Conservation (phyloP, 257 asterid species). For the Prunella vulgaris region DNA sequence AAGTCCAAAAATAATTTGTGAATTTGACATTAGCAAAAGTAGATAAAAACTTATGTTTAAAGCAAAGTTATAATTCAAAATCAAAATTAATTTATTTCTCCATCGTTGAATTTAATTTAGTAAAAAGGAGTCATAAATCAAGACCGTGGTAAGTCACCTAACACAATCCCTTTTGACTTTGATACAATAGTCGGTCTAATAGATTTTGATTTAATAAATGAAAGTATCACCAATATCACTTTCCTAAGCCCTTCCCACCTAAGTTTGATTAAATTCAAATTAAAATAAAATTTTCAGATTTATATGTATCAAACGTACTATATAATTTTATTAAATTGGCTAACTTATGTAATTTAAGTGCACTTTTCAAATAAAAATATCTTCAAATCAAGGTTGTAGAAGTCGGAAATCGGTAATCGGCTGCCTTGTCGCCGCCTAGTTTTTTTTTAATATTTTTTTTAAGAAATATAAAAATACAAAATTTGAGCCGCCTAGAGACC, state of each 20-base stretch:
- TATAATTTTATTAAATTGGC: too few relatives aligned
- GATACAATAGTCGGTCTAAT: conserved; percentile 29
- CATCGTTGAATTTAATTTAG: not conserved
- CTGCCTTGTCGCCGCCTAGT: too few relatives aligned
- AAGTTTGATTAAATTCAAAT: too few relatives aligned
- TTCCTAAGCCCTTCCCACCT: conserved; percentile 21
- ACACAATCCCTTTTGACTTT: conserved; percentile 34
- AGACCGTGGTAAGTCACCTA: conserved; percentile 41
- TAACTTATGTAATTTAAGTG: too few relatives aligned
- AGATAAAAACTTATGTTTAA: not conserved
- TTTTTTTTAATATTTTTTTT: too few relatives aligned
- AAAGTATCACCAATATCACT: conserved; percentile 13
- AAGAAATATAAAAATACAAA: too few relatives aligned
- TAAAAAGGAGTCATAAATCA: not conserved
- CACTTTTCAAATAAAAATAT: too few relatives aligned
- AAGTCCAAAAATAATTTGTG: not conserved
- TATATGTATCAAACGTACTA: too few relatives aligned
- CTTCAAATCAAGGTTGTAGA: too few relatives aligned
- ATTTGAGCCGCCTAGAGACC: too few relatives aligned
- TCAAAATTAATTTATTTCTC: not conserved
- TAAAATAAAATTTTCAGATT: too few relatives aligned
- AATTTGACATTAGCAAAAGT: conserved; percentile 8
- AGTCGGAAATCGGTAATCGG: too few relatives aligned
- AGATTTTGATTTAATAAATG: conserved; percentile 18
- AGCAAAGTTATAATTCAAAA: not conserved